Evolutionary conservation across 1,139 yeast species (phyloP).

Genomic region (Yamadazyma spencermartinsiae): DNA sequence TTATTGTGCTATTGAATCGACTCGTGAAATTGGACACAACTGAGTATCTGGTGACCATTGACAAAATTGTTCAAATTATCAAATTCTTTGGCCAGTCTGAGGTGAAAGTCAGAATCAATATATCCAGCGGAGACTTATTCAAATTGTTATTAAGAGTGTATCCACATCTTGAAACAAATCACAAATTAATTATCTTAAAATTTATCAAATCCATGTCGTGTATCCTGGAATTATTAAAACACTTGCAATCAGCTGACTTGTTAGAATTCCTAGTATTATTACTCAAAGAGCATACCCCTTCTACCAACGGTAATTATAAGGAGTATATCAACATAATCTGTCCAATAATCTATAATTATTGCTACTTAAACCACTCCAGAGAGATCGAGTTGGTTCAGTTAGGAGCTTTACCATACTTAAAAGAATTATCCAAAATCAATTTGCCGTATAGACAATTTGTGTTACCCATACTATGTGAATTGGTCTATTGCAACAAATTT

Average conservation of each 20-base stretch:
- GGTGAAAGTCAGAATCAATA: constrained; percentile 38
- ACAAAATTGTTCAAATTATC: constrained; percentile 40
- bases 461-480: constrained; percentile 62
- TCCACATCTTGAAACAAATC: constrained; percentile 27
- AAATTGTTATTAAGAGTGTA: constrained; percentile 44
- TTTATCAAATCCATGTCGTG: constrained; percentile 47
- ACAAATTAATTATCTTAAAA: constrained; percentile 41
- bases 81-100: constrained; percentile 46
- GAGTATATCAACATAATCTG: constrained; percentile 45
- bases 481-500: constrained; percentile 50
- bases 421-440: constrained; percentile 44
- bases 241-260: constrained; percentile 42
- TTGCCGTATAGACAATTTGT: constrained; percentile 61
- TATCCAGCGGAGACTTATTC: constrained; percentile 46
- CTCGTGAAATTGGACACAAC: constrained; percentile 18
- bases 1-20: constrained; percentile 43
- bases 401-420: constrained; percentile 56
- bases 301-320: constrained; percentile 28
- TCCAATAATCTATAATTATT: constrained; percentile 53
- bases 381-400: constrained; percentile 55
- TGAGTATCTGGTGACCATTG: constrained; percentile 17
- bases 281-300: constrained; percentile 30
- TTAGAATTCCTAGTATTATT: constrained; percentile 38
- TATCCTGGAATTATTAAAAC: constrained; percentile 33
- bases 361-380: constrained; percentile 54